phyloP scores from a whole-genome alignment of 176 grass and related monocot species.

The Bromus sterilis region DNA sequence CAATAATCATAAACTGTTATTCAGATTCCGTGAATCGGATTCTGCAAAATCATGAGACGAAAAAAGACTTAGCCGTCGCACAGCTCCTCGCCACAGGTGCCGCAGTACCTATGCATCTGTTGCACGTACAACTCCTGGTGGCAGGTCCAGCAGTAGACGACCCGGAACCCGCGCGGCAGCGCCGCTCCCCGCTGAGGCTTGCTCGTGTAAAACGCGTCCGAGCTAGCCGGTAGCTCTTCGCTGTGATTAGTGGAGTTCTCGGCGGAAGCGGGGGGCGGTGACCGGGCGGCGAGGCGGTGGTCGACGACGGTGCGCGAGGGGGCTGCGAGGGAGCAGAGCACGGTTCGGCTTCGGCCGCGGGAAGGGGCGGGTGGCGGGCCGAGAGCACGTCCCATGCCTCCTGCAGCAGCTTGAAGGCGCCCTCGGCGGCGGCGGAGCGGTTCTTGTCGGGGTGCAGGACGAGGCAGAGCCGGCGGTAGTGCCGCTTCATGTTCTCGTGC shows the following conservation, averaged over 20 bases:
- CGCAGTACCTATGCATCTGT: too few relatives aligned
- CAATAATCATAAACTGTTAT: too few relatives aligned
- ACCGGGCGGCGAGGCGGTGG: neutral
- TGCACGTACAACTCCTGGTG: neutral
- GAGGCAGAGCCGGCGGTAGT: neutral
- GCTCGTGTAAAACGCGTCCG: neutral
- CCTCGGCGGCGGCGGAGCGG: neutral
- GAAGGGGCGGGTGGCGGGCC: neutral
- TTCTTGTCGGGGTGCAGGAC: slow-evolving; percentile 22
- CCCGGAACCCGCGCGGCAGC: neutral
- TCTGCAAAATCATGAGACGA: too few relatives aligned
- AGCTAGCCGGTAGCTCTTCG: neutral
- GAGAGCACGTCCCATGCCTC: neutral
- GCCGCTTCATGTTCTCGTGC: neutral
- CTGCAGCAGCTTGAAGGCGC: slow-evolving; percentile 21
- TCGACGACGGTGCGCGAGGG: neutral
- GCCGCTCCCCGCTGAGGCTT: neutral
- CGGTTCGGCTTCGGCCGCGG: neutral
- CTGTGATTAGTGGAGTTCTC: neutral
- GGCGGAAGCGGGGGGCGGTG: neutral
- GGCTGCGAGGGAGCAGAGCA: neutral
- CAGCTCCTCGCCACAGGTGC: neutral
- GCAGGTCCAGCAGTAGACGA: neutral
- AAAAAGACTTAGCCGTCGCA: too few relatives aligned
- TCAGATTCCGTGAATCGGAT: too few relatives aligned